Percentiles rank a stretch among this genome's conserved stretches.
Conservation (phyloP, 1,284 basidiomycete species). For the Schizophyllum amplum region DNA sequence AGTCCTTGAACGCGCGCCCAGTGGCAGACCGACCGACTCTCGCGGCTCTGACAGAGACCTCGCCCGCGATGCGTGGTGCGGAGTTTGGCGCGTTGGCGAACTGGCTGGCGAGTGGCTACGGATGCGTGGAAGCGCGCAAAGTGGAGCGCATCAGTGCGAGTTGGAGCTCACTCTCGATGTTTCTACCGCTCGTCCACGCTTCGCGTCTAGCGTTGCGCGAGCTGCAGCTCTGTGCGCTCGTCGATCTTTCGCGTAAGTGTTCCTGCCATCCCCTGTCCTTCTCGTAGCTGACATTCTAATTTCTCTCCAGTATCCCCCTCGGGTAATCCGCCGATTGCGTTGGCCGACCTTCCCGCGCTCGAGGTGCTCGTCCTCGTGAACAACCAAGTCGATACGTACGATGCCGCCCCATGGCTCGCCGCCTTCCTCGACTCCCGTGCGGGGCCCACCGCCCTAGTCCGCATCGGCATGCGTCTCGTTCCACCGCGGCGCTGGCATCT, state of each 20-base stretch:
- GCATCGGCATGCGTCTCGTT: neutral
- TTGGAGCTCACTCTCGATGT: neutral
- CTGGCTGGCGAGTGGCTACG: neutral
- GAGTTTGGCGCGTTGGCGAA: neutral
- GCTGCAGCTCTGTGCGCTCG: neutral
- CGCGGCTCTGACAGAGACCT: neutral
- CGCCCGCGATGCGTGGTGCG: neutral
- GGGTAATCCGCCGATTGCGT: neutral
- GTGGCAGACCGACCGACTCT: neutral
- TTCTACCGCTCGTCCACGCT: neutral
- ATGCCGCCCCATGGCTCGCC: slow-evolving; percentile 30
- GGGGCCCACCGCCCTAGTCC: slow-evolving; percentile 29
- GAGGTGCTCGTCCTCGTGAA: neutral
- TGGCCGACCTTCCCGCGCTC: neutral
- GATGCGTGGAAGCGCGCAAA: neutral
- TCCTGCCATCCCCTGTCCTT: neutral
- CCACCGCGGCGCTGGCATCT: neutral
- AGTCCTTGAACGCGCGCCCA: neutral
- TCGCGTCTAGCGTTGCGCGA: neutral
- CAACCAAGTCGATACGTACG: neutral
- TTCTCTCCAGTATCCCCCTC: neutral
- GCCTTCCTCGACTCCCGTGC: slow-evolving; percentile 40
- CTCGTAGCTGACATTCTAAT: neutral
- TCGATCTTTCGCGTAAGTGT: neutral
- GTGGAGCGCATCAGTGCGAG: neutral